Evolutionary conservation across 805 yeast species (phyloP), one percentile per base, ranked within the genome.

Genomic region (Saturnispora diversa): DNA sequence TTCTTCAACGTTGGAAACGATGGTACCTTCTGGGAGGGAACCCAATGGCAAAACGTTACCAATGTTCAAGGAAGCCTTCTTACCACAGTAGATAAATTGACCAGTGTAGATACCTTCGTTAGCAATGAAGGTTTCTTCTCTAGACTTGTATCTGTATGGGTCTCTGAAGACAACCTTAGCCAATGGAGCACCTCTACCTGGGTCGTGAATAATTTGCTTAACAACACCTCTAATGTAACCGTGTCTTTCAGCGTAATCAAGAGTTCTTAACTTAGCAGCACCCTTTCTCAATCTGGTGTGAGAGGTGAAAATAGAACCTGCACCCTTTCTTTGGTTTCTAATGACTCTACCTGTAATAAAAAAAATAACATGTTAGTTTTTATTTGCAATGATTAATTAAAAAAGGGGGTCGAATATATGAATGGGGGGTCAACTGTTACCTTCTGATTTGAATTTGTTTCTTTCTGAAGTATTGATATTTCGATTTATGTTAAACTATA

Each of bases 301-400:
- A 66, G 98, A 81, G 70, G 94, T 83, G 87, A 92, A 92, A 81
- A 92, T 87, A 66, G 97, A 90, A 70, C 98, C 97, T 74, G 96
- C 95, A 84, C 97, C 97, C 80, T 92, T 92, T 87, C 99, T 88
- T 83, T 92, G 99, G 83, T 92, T 92, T 79, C 98, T 94, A 80
- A 92, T 92, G 76, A 92, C 99, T 83, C 97, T 86, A 84, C 95
- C 95, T 42, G 36, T 43, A 35, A 8, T 35, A 31, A 34, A 26
- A 25, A 28, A 21, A 13, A 24, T 20, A 26, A 21, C n/a, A 15
- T 22, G 42, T 31, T 23, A 34, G 37, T 33, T 24, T 16, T 12
- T 30, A 12, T 9, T 6, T n/a, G n/a, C n/a, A n/a, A n/a, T n/a
- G n/a, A n/a, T n/a, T n/a, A n/a, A n/a, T n/a, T n/a, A n/a, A n/a